Evolutionary conservation across 176 grass and related monocot species (phyloP), one percentile per base, ranked within the genome.

Genomic region (Zea luxurians): DNA sequence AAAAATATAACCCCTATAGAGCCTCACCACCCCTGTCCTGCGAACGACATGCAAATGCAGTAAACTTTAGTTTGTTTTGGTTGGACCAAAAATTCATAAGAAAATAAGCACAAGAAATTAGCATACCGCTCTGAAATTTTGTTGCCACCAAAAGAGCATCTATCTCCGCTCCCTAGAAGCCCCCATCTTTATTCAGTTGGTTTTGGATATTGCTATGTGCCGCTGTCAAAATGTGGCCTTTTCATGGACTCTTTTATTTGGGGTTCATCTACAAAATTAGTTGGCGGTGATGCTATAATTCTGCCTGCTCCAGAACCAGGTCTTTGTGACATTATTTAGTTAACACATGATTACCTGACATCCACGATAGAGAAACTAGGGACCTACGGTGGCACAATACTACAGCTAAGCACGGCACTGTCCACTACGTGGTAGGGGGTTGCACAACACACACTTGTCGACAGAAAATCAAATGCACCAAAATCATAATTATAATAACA

Each of bases 51-150:
- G 64, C 77, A 75, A 63, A 75, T 7, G 8, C 2, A 46, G 57
- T 16, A 20, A 74, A 27, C 17, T 20, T 80, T 0, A 78, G 3
- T 38, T 27, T 27, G 27, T 27, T 84, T 34, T 41, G 4, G 11
- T 21, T 74, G 2, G 11, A 71, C 9, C 8, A 37, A 18, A 83
- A 64, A 70, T 13, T 20, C 43, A 62, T 48, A 80, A 69, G 11
- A 49, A 10, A 69, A 50, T 13, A 83, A 80, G 12, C 38, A 42
- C n/a, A 43, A 75, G 16, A 35, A 79, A 66, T 10, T 4, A 37
- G 68, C 27, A 35, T 60, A 96, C 93, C 68, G 79, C 72, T 88
- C 85, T 61, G 78, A 70, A 71, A 57, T 86, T 83, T 86, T 83
- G 49, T 68, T 79, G 49, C 63, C 76, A 61, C 85, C 82, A 84